phyloP scores from a whole-genome alignment of 179 eudicot genomes.

The Actinidia arguta region DNA sequence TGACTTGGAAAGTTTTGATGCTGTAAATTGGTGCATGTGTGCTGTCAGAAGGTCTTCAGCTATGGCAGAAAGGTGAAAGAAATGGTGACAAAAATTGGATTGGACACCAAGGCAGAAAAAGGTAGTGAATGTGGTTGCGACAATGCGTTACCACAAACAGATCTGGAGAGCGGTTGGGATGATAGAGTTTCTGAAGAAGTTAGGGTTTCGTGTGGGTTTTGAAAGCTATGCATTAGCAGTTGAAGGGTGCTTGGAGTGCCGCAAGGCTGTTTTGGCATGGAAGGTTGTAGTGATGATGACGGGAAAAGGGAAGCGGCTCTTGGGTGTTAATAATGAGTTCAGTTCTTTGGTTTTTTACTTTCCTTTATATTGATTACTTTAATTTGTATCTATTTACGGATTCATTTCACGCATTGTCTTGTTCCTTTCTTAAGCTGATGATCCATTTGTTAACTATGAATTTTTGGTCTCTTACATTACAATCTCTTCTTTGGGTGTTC shows the following conservation, averaged over 20 bases:
- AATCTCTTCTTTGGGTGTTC: conserved; percentile 94
- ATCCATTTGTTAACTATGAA: conserved; percentile 62
- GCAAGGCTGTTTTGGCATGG: conserved; percentile 74
- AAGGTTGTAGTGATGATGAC: conserved; percentile 45
- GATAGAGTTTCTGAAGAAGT: conserved; percentile 57
- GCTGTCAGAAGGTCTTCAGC: conserved; percentile 43
- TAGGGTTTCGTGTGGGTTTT: conserved; percentile 54
- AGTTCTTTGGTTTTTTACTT: no score
- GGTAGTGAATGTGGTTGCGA: conserved; percentile 40
- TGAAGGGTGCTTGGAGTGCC: conserved; percentile 65
- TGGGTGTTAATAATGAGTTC: no score
- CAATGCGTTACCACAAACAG: conserved; percentile 65
- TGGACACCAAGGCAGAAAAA: conserved; percentile 62
- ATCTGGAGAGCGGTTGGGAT: conserved; percentile 59
- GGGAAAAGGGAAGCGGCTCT: no score
- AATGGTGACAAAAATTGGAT: conserved; percentile 43
- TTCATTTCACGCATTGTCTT: no score
- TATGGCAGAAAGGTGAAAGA: conserved; percentile 54
- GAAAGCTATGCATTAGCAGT: conserved; percentile 64
- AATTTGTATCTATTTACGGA: no score
- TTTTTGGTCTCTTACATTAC: conserved; percentile 89
- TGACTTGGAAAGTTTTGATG: conserved; percentile 63
- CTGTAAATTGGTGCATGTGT: conserved; percentile 55
- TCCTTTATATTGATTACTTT: no score
- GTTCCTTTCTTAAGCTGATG: conserved; percentile 71